These are phyloP conservation scores for Hypsizygus marmoreus DNA, from an alignment of 768 basidiomycete genomes.

Conservation along the genomic window DNA sequence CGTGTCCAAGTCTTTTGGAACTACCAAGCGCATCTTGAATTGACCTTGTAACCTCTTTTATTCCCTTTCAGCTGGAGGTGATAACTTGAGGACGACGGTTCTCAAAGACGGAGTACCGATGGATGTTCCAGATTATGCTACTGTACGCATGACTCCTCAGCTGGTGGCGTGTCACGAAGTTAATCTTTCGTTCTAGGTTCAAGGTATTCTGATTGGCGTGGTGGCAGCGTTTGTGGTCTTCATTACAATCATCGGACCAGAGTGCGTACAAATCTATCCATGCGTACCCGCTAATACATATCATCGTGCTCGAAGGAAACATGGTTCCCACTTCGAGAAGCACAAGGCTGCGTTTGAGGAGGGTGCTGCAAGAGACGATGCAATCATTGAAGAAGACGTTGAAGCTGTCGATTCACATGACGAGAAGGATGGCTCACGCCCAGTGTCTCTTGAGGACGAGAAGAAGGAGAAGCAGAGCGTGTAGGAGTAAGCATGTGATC, in stretches of 20 bases:
- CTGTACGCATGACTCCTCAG: constrained; percentile 24
- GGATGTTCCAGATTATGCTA: constrained; percentile 66
- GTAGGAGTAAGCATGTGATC: too few relatives aligned
- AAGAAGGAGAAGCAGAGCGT: constrained; percentile 8
- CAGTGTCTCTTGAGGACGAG: constrained; percentile 8
- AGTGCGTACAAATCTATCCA: constrained; percentile 42
- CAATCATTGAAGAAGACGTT: constrained; percentile 27
- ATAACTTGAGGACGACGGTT: constrained; percentile 53
- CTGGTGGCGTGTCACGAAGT: not conserved
- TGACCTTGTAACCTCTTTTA: constrained; percentile 15
- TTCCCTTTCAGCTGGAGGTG: constrained; percentile 56
- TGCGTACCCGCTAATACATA: not conserved
- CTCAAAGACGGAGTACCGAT: constrained; percentile 41
- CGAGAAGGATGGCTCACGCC: constrained; percentile 1
- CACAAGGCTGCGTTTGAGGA: constrained; percentile 78
- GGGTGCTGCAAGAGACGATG: constrained; percentile 58
- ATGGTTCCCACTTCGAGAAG: constrained; percentile 83
- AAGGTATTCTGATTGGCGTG: constrained; percentile 85
- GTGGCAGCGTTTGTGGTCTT: constrained; percentile 78
- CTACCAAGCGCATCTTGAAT: constrained; percentile 1
- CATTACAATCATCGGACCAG: constrained; percentile 76
- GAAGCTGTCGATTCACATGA: not conserved
- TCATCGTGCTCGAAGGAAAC: constrained; percentile 46
- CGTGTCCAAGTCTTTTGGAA: constrained; percentile 23
- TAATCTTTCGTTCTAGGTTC: constrained; percentile 45